phyloP scores from a whole-genome alignment of 306 rosid species.

The Prunus campanulata region DNA sequence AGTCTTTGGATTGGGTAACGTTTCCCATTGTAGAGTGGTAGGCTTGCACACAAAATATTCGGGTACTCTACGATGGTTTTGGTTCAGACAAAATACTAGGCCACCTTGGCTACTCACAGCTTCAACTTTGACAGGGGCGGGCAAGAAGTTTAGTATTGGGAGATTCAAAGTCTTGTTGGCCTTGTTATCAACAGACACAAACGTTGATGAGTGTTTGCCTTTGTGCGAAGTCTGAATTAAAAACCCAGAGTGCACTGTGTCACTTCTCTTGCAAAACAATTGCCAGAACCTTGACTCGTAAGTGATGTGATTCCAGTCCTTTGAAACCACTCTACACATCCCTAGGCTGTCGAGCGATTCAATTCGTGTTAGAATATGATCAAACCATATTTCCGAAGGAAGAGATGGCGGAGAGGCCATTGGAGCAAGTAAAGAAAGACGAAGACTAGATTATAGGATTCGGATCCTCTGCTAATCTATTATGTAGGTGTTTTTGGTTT shows the following conservation, averaged over 20 bases:
- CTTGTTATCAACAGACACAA: neutral
- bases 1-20: conserved; percentile 3
- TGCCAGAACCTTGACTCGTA: neutral
- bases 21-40: neutral
- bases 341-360: neutral
- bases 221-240: neutral
- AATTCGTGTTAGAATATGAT: neutral
- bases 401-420: no score
- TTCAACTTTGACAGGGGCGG: neutral
- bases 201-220: neutral
- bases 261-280: neutral
- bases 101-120: neutral
- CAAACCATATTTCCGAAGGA: neutral
- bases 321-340: conserved; percentile 2
- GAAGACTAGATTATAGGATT: no score
- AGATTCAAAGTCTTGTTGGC: neutral
- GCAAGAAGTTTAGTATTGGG: neutral
- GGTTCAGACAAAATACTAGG: neutral
- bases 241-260: neutral
- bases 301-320: neutral
- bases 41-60: conserved; percentile 7
- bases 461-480: no score
- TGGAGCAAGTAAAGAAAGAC: no score
- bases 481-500: no score
- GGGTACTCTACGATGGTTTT: neutral